phyloP scores from a whole-genome alignment of 768 basidiomycete species.

The Lyophyllum decastes region DNA sequence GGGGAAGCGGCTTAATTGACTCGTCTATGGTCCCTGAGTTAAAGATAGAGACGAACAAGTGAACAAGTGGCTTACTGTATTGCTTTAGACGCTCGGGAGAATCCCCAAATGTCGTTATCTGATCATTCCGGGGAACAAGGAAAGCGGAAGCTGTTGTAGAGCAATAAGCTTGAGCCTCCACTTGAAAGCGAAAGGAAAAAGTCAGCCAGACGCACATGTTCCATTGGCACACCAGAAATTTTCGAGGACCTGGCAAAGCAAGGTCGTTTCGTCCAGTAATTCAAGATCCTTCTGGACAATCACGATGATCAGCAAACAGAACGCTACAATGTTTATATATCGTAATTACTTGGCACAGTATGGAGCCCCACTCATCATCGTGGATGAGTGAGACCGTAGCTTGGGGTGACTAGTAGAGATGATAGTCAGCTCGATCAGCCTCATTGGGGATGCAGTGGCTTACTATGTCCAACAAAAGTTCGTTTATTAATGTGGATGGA shows the following conservation, averaged over 20 bases:
- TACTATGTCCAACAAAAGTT: conserved; percentile 13
- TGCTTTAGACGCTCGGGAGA: not conserved
- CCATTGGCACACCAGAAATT: not conserved
- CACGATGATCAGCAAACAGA: not conserved
- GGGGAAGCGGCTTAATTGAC: not conserved
- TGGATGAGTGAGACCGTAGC: conserved; percentile 15
- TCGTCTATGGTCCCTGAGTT: not conserved
- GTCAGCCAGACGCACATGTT: conserved; percentile 1
- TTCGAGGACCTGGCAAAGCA: conserved; percentile 6
- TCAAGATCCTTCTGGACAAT: not conserved
- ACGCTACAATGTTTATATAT: not conserved
- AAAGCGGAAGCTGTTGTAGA: not conserved
- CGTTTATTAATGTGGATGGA: conserved; percentile 16
- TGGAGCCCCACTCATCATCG: conserved; percentile 19
- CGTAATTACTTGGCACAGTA: conserved; percentile 11
- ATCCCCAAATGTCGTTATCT: not conserved
- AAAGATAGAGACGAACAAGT: not conserved
- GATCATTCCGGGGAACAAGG: not conserved
- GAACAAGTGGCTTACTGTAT: not conserved
- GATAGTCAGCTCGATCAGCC: not conserved
- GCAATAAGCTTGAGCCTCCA: not conserved
- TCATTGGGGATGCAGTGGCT: not conserved
- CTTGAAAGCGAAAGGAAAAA: not conserved
- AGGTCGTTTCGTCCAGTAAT: conserved; percentile 1
- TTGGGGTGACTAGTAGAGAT: conserved; percentile 3